Percentiles rank a stretch among this genome's conserved stretches.
These are phyloP conservation scores for Cordyceps cicadae DNA, from an alignment of 2,329 filamentous ascomycete genomes.

Conservation along the genomic window DNA sequence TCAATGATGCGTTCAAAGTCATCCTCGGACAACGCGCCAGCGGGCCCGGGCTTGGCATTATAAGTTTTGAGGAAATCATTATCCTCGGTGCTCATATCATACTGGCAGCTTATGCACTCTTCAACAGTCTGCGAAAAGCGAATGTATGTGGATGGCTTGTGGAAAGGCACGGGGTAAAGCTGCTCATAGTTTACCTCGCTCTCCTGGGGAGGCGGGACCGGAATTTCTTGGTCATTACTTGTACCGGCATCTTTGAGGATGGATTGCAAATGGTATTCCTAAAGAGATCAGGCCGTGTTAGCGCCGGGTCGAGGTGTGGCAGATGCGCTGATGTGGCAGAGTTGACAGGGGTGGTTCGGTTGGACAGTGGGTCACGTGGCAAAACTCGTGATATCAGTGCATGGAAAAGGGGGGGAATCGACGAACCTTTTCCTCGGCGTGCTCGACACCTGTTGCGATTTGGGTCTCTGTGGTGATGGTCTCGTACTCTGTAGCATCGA, in stretches of 20 bases:
- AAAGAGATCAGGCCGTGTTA: constrained; percentile 15
- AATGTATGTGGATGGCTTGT: constrained; percentile 86
- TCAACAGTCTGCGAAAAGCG: constrained; percentile 97
- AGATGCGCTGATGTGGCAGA: constrained; percentile 6
- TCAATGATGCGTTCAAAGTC: constrained; percentile 92
- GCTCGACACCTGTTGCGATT: constrained; percentile 95
- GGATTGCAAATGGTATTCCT: constrained; percentile 95
- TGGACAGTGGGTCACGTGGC: constrained; percentile 34
- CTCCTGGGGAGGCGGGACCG: constrained; percentile 56
- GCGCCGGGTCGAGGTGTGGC: constrained; percentile 1
- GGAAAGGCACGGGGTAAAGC: constrained; percentile 71
- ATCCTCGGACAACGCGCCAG: constrained; percentile 69
- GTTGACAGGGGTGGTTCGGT: constrained; percentile 16
- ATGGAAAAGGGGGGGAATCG: constrained; percentile 19
- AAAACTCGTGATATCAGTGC: constrained; percentile 39
- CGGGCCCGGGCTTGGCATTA: constrained; percentile 64
- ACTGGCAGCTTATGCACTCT: constrained; percentile 81
- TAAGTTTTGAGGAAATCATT: constrained; percentile 74
- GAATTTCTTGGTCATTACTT: constrained; percentile 53
- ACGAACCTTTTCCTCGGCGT: constrained; percentile 94
- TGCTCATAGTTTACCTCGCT: constrained; percentile 75
- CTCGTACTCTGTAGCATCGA: constrained; percentile 81
- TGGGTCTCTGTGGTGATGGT: constrained; percentile 71
- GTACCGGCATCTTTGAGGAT: constrained; percentile 53
- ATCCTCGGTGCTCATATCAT: constrained; percentile 93